These are phyloP conservation scores for Aspergillus diversus DNA, from an alignment of 495 filamentous ascomycete genomes.

Conservation along the genomic window DNA sequence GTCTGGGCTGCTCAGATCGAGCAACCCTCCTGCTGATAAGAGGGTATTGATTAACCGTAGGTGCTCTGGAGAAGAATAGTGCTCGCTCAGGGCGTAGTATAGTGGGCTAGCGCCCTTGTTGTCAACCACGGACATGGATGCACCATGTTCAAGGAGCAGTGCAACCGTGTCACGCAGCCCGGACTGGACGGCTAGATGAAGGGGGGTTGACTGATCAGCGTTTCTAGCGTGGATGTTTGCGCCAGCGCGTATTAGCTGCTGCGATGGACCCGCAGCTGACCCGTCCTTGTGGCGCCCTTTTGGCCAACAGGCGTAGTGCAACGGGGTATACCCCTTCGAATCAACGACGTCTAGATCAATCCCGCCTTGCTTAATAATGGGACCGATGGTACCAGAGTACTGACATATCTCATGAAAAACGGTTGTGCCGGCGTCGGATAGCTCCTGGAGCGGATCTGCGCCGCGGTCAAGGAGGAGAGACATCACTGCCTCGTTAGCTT, in stretches of 20 bases:
- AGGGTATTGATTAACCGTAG: neutral
- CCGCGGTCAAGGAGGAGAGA: conserved; percentile 1
- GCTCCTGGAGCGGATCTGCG: conserved; percentile 7
- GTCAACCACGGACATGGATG: conserved; percentile 4
- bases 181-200: conserved; percentile 30
- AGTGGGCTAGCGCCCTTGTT: conserved; percentile 17
- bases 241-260: conserved; percentile 4
- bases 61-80: neutral
- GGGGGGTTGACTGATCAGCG: conserved; percentile 23
- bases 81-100: conserved; percentile 10
- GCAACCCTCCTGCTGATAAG: neutral
- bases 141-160: neutral
- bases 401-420: conserved; percentile 12
- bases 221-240: conserved; percentile 20
- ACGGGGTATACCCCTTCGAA: neutral
- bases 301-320: neutral
- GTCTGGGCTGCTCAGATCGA: neutral
- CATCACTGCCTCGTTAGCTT: neutral
- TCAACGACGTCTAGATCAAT: conserved; percentile 4
- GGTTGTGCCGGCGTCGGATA: neutral
- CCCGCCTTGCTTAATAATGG: neutral
- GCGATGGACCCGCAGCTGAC: neutral
- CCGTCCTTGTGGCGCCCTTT: neutral
- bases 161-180: neutral
- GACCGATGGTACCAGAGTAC: neutral